Evolutionary conservation across 805 yeast species (phyloP).

Genomic region (Kuraishia borneana): DNA sequence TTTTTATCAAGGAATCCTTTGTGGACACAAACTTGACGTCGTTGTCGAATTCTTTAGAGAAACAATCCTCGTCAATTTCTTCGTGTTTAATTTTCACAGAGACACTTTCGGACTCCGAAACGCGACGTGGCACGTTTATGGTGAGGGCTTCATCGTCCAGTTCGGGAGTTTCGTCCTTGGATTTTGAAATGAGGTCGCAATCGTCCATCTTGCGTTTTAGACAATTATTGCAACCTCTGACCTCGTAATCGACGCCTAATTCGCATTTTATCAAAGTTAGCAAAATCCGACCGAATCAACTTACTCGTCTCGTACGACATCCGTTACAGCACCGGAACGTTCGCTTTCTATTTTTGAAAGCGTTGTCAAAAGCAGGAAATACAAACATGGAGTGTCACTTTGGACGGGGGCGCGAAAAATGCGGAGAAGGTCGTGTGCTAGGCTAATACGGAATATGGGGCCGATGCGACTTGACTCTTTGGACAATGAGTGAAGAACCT

Average conservation of each 20-base stretch:
- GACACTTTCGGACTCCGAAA: no score
- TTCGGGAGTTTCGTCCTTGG: neutral
- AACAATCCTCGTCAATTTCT: neutral
- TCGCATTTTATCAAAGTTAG: constrained; percentile 6
- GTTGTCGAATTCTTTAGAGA: neutral
- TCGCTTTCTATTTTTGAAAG: constrained; percentile 17
- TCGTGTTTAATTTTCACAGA: neutral
- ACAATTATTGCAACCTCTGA: constrained; percentile 8
- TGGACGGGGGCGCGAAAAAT: neutral
- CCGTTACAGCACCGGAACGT: constrained; percentile 17
- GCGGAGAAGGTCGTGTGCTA: constrained; percentile 1
- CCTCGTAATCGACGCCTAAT: constrained; percentile 7
- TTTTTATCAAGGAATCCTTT: constrained; percentile 8
- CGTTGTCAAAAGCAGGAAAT: constrained; percentile 19
- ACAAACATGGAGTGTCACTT: constrained; percentile 13
- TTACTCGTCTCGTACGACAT: constrained; percentile 14
- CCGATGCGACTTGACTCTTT: no score
- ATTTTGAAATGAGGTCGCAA: neutral
- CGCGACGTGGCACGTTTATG: neutral
- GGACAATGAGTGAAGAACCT: neutral
- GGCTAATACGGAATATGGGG: no score
- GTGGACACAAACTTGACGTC: constrained; percentile 8
- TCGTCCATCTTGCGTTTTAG: neutral
- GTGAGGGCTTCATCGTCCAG: neutral
- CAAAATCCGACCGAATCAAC: constrained; percentile 1